Evolutionary conservation across 495 filamentous ascomycete species (phyloP).

Genomic region (Xylaria curta): DNA sequence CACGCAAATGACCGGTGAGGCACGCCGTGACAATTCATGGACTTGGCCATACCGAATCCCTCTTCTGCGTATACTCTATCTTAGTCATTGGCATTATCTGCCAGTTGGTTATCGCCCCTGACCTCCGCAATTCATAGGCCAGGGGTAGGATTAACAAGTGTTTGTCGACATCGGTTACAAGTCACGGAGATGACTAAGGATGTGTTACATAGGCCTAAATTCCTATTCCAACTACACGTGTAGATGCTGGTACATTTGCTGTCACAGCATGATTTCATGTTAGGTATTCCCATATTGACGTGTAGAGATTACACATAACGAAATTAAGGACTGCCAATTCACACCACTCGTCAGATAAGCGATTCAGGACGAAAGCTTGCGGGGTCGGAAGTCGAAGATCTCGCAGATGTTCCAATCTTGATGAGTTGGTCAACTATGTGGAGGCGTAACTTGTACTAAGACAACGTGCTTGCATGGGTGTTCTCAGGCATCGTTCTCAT

Average conservation of each 20-base stretch:
- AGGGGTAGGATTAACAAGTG: not conserved
- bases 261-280: not conserved
- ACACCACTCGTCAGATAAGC: not conserved
- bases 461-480: conserved; percentile 9
- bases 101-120: not conserved
- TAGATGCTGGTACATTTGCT: conserved; percentile 1
- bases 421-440: conserved; percentile 13
- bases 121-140: not conserved
- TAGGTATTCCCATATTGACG: not conserved
- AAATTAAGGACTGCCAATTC: conserved; percentile 9
- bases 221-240: not conserved
- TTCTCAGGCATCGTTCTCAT: conserved; percentile 3
- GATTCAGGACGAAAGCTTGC: not conserved
- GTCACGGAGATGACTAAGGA: not conserved
- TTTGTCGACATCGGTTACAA: not conserved
- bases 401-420: conserved; percentile 10
- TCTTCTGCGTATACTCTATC: not conserved
- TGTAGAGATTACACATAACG: not conserved
- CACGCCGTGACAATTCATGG: conserved; percentile 9
- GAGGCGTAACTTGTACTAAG: not conserved
- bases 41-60: not conserved
- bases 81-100: not conserved
- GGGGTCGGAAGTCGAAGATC: not conserved
- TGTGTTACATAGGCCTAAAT: not conserved
- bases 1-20: not conserved